Evolutionary conservation across 106 monocot genomes (phyloP).

Genomic region (Dendrobium chrysotoxum): DNA sequence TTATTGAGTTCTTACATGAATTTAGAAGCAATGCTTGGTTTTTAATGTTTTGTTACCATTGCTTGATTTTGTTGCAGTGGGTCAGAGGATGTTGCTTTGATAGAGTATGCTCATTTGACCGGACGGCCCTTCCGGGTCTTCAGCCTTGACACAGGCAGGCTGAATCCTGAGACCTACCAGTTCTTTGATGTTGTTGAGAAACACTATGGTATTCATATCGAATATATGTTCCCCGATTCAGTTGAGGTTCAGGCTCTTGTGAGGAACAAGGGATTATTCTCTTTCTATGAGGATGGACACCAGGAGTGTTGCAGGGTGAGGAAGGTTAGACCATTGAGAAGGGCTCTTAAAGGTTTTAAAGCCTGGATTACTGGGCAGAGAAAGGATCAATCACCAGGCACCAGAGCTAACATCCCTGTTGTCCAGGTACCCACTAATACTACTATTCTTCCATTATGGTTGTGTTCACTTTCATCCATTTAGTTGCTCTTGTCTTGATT

Average conservation of each 20-base stretch:
- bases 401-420: constrained; percentile 73
- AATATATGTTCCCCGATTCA: constrained; percentile 92
- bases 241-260: constrained; percentile 85
- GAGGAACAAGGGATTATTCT: constrained; percentile 85
- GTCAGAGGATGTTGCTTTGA: constrained; percentile 91
- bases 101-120: constrained; percentile 78
- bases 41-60: neutral
- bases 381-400: constrained; percentile 92
- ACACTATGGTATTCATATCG: constrained; percentile 79
- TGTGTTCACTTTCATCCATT: neutral
- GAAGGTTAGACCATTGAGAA: constrained; percentile 76
- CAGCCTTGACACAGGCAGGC: constrained; percentile 89
- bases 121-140: constrained; percentile 91
- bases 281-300: constrained; percentile 97
- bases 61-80: constrained; percentile 45
- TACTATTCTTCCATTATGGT: neutral
- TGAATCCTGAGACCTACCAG: constrained; percentile 89
- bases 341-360: constrained; percentile 74
- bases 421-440: constrained; percentile 46
- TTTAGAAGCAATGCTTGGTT: neutral
- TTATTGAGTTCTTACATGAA: neutral
- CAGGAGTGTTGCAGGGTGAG: constrained; percentile 91
- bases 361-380: constrained; percentile 98
- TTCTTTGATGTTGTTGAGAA: constrained; percentile 77
- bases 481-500: neutral